phyloP scores from a whole-genome alignment of 1,139 yeast species.

The Blastobotrys raffinosifermentans region DNA sequence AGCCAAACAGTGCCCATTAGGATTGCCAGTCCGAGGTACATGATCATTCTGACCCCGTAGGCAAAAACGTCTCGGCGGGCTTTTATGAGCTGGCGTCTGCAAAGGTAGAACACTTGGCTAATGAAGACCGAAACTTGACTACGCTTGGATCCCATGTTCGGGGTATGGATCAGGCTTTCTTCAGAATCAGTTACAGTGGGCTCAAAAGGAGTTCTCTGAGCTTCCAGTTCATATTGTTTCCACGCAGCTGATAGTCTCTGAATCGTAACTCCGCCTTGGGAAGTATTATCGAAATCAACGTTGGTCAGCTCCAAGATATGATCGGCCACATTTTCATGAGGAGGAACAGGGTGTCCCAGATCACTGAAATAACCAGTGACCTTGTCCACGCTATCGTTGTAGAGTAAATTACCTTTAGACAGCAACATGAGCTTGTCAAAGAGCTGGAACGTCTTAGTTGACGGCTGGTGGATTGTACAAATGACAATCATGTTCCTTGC shows the following conservation, averaged over 20 bases:
- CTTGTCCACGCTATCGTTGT: conserved; percentile 37
- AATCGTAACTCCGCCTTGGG: too few relatives aligned
- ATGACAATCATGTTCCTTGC: conserved; percentile 39
- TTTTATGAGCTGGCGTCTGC: conserved; percentile 30
- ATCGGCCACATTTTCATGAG: conserved; percentile 37
- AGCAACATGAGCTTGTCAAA: conserved; percentile 35
- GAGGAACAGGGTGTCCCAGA: conserved; percentile 16
- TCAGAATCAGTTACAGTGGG: too few relatives aligned
- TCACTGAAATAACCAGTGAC: conserved; percentile 37
- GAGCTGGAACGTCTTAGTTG: conserved; percentile 31
- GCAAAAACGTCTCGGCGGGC: conserved; percentile 36
- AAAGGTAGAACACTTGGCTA: conserved; percentile 18
- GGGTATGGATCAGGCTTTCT: too few relatives aligned
- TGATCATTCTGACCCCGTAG: conserved; percentile 35
- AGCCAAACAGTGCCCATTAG: conserved; percentile 43
- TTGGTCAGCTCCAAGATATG: conserved; percentile 36
- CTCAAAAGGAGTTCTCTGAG: too few relatives aligned
- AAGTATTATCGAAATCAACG: conserved; percentile 28
- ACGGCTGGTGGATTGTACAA: conserved; percentile 39
- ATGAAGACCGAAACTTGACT: too few relatives aligned
- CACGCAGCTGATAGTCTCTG: too few relatives aligned
- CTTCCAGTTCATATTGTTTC: too few relatives aligned
- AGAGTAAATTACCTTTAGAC: conserved; percentile 37
- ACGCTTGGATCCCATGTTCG: too few relatives aligned
- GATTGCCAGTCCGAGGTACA: conserved; percentile 39